Evolutionary conservation across 495 filamentous ascomycete species (phyloP), one percentile per base, ranked within the genome.

Genomic region (Penicillium soppii): DNA sequence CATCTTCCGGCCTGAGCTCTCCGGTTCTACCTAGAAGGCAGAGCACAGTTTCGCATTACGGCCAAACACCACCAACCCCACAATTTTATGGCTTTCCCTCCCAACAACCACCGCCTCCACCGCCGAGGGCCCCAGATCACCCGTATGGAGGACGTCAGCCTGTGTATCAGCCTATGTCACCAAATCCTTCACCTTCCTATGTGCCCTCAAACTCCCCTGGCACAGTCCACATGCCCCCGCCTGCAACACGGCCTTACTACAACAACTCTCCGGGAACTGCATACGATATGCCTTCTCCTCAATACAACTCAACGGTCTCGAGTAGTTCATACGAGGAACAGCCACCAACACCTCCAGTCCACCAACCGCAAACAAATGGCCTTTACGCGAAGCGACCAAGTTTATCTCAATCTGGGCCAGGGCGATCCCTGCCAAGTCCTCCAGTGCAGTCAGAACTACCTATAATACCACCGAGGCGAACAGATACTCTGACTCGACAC

Each of bases 401-500:
- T 54, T 26, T 63, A 13, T 66, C 71, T 22, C 70, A 70, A 30
- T 50, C 72, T 12, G 59, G 61, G 16, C 57, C 68, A 45, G 65
- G 68, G 13, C 72, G 74, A 8, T 74, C 72, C 22, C 68, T 74
- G 15, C 69, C 66, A 7, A 71, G 54, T 1, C 68, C 63, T 1
- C 67, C 70, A 4, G 68, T 71, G 5, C 72, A 74, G 37, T 74
- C 76, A 39, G 66, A 70, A 20, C 71, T 69, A 36, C 74, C 71
- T 6, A 67, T 66, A 52, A 55, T 72, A 32, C 70, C 71, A n/a
- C 76, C 75, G 42, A 75, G 71, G 50, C 70, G 83, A 43, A 75
- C 71, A 1, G 76, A 80, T 47, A 82, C 81, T 5, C 53, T 78
- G 27, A 77, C 71, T 12, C 74, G 81, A 51, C 79, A 87, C 57